Percentiles rank a stretch among this genome's conserved stretches.
Evolutionary conservation across 2,329 filamentous ascomycete species (phyloP).

Genomic region (Tolypocladium pustulatum): DNA sequence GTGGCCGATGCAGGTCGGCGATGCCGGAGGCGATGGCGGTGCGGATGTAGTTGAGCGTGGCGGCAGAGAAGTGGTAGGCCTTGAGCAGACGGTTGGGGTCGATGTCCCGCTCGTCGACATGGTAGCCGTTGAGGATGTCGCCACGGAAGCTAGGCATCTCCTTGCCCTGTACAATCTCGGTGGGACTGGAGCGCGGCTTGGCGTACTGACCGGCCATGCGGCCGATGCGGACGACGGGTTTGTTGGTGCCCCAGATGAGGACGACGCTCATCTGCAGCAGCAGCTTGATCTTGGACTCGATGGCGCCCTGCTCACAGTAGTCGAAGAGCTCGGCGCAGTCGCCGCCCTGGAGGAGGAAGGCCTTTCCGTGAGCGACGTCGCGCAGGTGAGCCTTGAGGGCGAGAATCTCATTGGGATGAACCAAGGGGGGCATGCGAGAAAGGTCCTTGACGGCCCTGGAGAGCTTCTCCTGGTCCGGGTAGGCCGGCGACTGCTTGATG

Average conservation of each 20-base stretch:
- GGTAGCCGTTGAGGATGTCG: slow-evolving; percentile 89
- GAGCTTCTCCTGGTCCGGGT: slow-evolving; percentile 52
- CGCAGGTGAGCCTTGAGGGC: slow-evolving; percentile 67
- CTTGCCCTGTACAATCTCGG: slow-evolving; percentile 68
- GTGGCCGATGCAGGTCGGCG: slow-evolving; percentile 82
- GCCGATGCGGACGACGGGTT: slow-evolving; percentile 84
- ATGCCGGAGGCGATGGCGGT: slow-evolving; percentile 77
- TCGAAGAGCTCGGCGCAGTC: slow-evolving; percentile 97
- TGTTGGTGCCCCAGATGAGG: slow-evolving; percentile 75
- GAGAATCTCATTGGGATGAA: slow-evolving; percentile 70
- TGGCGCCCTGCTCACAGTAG: slow-evolving; percentile 82
- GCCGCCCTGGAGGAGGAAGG: slow-evolving; percentile 89
- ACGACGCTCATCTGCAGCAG: slow-evolving; percentile 95
- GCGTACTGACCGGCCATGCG: slow-evolving; percentile 97
- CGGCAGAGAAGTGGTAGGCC: slow-evolving; percentile 92
- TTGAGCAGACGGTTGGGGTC: slow-evolving; percentile 76
- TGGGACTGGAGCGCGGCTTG: slow-evolving; percentile 84
- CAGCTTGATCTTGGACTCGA: slow-evolving; percentile 94
- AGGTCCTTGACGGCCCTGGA: slow-evolving; percentile 54
- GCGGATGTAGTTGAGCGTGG: slow-evolving; percentile 88
- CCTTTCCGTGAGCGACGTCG: slow-evolving; percentile 81
- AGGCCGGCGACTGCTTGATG: slow-evolving; percentile 66
- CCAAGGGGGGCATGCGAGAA: slow-evolving; percentile 60
- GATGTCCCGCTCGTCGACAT: slow-evolving; percentile 61
- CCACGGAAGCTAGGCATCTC: slow-evolving; percentile 86